Evolutionary conservation across 495 filamentous ascomycete genomes (phyloP).

Genomic region (Friedmanniomyces simplex): DNA sequence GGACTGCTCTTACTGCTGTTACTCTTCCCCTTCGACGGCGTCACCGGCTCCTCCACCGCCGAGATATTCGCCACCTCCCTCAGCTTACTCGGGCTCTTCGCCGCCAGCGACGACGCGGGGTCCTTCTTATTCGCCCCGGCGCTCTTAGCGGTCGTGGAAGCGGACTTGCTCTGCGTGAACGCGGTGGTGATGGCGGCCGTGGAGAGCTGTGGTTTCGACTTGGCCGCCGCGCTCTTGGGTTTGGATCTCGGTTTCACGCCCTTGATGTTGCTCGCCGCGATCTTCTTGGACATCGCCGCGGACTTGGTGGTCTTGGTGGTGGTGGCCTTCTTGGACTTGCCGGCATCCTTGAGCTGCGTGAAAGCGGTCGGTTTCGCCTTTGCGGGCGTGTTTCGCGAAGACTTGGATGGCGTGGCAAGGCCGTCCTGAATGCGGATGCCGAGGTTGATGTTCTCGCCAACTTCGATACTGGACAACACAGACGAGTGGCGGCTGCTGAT

Average conservation of each 20-base stretch:
- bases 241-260: slow-evolving; percentile 1
- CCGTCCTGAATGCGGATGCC: neutral
- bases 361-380: neutral
- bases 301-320: neutral
- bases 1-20: neutral
- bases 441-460: slow-evolving; percentile 13
- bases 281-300: slow-evolving; percentile 4
- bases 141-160: slow-evolving; percentile 7
- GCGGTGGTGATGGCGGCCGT: neutral
- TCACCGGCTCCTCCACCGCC: slow-evolving; percentile 4
- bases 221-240: neutral
- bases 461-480: slow-evolving; percentile 9
- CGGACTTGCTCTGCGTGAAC: slow-evolving; percentile 15
- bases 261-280: slow-evolving; percentile 1
- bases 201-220: neutral
- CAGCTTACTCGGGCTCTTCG: slow-evolving; percentile 13
- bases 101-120: neutral
- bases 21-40: neutral
- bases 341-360: slow-evolving; percentile 4
- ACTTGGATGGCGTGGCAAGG: slow-evolving; percentile 15
- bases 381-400: slow-evolving; percentile 3
- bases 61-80: slow-evolving; percentile 14
- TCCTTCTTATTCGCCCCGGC: slow-evolving; percentile 1
- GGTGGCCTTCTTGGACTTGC: slow-evolving; percentile 6
- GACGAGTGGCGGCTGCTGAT: slow-evolving; percentile 10